These are phyloP conservation scores for Globisporangium acanthophoron DNA, from an alignment of 352 stramenopile genomes.

Conservation along the genomic window DNA sequence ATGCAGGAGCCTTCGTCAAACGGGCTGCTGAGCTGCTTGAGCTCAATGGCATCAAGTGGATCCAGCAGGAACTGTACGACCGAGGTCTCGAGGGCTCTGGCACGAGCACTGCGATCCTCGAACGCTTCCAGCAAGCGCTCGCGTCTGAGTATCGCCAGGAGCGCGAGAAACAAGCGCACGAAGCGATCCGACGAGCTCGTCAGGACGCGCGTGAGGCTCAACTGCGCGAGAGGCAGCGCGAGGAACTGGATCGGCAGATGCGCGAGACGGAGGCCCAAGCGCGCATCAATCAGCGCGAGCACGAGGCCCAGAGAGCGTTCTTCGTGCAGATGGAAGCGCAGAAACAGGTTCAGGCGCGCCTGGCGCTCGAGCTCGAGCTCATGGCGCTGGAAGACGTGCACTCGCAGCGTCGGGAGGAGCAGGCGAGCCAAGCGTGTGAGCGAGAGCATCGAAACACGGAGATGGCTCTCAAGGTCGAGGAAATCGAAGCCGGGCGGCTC, in stretches of 20 bases:
- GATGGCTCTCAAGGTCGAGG: conserved; percentile 35
- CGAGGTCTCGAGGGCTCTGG: conserved; percentile 58
- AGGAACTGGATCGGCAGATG: conserved; percentile 28
- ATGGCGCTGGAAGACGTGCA: conserved; percentile 56
- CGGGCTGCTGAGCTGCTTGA: conserved; percentile 27
- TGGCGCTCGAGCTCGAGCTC: conserved; percentile 34
- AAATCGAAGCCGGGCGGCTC: conserved; percentile 41
- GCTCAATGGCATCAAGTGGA: conserved; percentile 50
- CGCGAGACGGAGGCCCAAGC: conserved; percentile 29
- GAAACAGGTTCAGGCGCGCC: conserved; percentile 29
- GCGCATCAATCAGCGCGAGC: conserved; percentile 39
- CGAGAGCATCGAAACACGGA: conserved; percentile 27
- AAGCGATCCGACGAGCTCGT: conserved; percentile 16
- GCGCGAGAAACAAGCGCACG: not conserved
- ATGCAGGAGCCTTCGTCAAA: conserved; percentile 2
- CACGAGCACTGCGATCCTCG: conserved; percentile 31
- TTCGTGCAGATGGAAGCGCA: conserved; percentile 61
- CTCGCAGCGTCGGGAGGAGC: conserved; percentile 43
- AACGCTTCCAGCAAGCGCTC: conserved; percentile 37
- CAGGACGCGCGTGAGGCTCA: conserved; percentile 26
- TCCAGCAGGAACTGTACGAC: conserved; percentile 81
- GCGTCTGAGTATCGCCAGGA: conserved; percentile 21
- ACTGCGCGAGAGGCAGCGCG: conserved; percentile 21
- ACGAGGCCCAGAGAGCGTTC: conserved; percentile 37
- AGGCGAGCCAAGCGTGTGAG: conserved; percentile 21